Evolutionary conservation across 495 filamentous ascomycete species (phyloP), one percentile per base, ranked within the genome.

Genomic region (Rhizodiscina lignyota): DNA sequence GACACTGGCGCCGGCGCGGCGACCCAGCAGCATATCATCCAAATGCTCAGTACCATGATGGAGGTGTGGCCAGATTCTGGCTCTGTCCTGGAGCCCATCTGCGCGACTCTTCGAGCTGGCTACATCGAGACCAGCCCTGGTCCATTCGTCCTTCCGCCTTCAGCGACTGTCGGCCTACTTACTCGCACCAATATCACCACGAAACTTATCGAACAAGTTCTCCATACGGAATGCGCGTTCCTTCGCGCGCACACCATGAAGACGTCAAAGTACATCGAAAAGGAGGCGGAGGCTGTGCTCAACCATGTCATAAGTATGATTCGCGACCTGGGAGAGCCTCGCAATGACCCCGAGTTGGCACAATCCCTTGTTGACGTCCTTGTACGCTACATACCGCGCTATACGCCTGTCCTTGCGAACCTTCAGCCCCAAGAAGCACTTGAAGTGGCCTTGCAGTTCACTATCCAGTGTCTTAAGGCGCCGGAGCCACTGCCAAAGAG

Each of bases 61-160:
- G n/a, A n/a, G n/a, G n/a, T 13, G 24, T 27, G 8, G 40, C 4
- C 41, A 48, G 31, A 32, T 37, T 30, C 49, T 54, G 34, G 43
- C n/a, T n/a, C n/a, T 30, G 70, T 87, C 13, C 68, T 85, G 15
- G 83, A 89, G 48, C 67, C 70, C 18, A 72, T 73, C 17, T 92
- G 83, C 55, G 67, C 69, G 40, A 72, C 91, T 21, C 61, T 87
- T 36, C 73, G 75, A 38, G 68, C 76, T 13, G 86, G 86, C 0
- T 87, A 81, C 47, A 76, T 75, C 2, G 89, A 96, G 52, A 68
- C 60, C 1, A 68, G 69, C 10, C 77, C 82, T 2, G 82, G 82
- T 0, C 56, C 83, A 23, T 74, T 94, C 58, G 72, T 87, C 37
- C 68, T 94, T 56, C 63, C 81, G 4, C 70, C 81, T 0, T 60